Percentiles rank a stretch among this genome's conserved stretches.
These are phyloP conservation scores for Fusarium zealandicum DNA, from an alignment of 2,329 filamentous ascomycete species.

Conservation along the genomic window DNA sequence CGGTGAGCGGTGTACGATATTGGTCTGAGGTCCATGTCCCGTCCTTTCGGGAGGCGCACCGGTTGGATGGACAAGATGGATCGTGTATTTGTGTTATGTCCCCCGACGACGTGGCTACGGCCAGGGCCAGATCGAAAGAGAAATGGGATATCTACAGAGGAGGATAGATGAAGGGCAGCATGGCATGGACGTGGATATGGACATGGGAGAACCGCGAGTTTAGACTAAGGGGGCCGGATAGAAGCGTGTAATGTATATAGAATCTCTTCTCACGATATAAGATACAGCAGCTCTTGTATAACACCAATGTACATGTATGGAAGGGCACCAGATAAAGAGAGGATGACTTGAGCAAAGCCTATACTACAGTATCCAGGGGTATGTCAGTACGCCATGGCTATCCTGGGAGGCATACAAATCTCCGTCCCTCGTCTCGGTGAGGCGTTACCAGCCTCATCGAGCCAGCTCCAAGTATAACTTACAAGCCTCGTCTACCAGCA, in stretches of 20 bases:
- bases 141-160: constrained; percentile 4
- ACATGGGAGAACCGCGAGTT: constrained; percentile 8
- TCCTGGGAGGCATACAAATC: too few species aligned
- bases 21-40: not conserved
- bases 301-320: constrained; percentile 3
- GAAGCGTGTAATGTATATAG: constrained; percentile 18
- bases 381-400: too few species aligned
- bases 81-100: constrained; percentile 6
- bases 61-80: constrained; percentile 11
- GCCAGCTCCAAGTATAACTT: too few species aligned
- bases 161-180: constrained; percentile 4
- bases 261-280: constrained; percentile 37
- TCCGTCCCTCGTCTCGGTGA: too few species aligned
- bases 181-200: constrained; percentile 5
- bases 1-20: constrained; percentile 25
- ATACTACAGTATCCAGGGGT: not conserved
- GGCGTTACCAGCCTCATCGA: too few species aligned
- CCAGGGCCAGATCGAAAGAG: constrained; percentile 24
- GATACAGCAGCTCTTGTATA: constrained; percentile 12
- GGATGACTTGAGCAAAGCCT: not conserved
- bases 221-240: constrained; percentile 6
- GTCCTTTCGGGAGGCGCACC: constrained; percentile 1
- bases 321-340: not conserved
- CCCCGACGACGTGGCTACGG: constrained; percentile 11
- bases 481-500: too few species aligned